Percentiles rank a stretch among this genome's conserved stretches.
Evolutionary conservation across 805 yeast genomes (phyloP).

Genomic region (Starmerella gropengiesseri): DNA sequence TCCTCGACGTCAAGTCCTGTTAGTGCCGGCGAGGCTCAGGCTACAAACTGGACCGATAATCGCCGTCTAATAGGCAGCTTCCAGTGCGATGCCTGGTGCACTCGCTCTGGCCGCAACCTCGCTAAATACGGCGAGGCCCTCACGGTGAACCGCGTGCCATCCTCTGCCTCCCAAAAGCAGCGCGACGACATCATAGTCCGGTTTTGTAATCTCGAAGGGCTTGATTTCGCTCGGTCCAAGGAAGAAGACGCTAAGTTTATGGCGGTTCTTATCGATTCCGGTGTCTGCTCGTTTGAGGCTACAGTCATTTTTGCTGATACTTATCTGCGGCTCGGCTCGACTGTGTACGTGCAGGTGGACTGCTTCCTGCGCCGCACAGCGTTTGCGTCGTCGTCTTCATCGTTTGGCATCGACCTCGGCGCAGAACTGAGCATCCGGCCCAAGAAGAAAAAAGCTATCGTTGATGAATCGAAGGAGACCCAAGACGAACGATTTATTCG

Average conservation of each 20-base stretch:
- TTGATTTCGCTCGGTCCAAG: conserved; percentile 69
- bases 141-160: conserved; percentile 21
- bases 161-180: neutral
- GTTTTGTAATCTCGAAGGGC: conserved; percentile 26
- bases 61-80: conserved; percentile 29
- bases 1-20: too few species aligned
- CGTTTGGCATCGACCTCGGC: conserved; percentile 10
- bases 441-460: conserved; percentile 14
- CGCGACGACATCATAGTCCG: conserved; percentile 28
- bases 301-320: conserved; percentile 49
- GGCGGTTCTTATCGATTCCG: conserved; percentile 51
- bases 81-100: conserved; percentile 32
- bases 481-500: conserved; percentile 42
- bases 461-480: conserved; percentile 37
- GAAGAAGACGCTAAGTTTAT: conserved; percentile 57
- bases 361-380: conserved; percentile 40
- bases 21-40: too few species aligned
- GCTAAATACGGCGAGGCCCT: conserved; percentile 29
- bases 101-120: conserved; percentile 28
- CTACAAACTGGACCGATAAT: conserved; percentile 7
- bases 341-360: conserved; percentile 58
- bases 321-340: conserved; percentile 61
- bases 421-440: too few species aligned
- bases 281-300: conserved; percentile 45
- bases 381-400: conserved; percentile 23